These are phyloP conservation scores for Blastobotrys mokoenaii DNA, from an alignment of 805 yeast genomes.

Conservation along the genomic window DNA sequence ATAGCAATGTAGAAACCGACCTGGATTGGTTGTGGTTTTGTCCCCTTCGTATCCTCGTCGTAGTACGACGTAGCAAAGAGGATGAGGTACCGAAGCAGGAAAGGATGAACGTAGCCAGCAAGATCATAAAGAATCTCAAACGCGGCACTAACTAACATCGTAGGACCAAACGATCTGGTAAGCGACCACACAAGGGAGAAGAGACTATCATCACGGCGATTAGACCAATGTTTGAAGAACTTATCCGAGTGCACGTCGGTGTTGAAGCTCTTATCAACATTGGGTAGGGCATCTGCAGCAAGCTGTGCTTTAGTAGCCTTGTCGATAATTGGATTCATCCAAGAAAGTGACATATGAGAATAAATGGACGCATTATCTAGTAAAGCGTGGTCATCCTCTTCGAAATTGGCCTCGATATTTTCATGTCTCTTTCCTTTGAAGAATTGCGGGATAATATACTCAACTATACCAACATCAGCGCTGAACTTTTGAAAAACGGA, in stretches of 20 bases:
- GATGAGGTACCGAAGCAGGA: slow-evolving; percentile 32
- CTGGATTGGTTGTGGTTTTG: slow-evolving; percentile 43
- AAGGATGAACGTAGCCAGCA: slow-evolving; percentile 37
- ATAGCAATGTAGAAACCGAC: slow-evolving; percentile 69
- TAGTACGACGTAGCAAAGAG: slow-evolving; percentile 42
- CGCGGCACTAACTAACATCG: slow-evolving; percentile 35
- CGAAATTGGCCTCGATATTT: background rate
- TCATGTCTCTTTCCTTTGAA: background rate
- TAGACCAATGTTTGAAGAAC: slow-evolving; percentile 18
- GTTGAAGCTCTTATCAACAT: slow-evolving; percentile 30
- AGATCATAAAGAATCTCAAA: slow-evolving; percentile 38
- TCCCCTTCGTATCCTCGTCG: slow-evolving; percentile 23
- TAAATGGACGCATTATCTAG: slow-evolving; percentile 41
- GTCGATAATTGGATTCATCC: slow-evolving; percentile 55
- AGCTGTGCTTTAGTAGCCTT: slow-evolving; percentile 40
- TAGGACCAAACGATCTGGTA: slow-evolving; percentile 34
- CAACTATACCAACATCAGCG: slow-evolving; percentile 1
- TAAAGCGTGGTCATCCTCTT: slow-evolving; percentile 7
- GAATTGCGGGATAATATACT: slow-evolving; percentile 7
- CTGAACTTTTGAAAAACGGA: background rate
- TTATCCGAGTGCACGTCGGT: slow-evolving; percentile 7
- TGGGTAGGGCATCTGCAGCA: slow-evolving; percentile 28
- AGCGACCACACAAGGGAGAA: slow-evolving; percentile 12
- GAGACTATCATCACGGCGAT: slow-evolving; percentile 15
- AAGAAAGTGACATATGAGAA: slow-evolving; percentile 44